Evolutionary conservation across 2,329 filamentous ascomycete genomes (phyloP).

Genomic region (Amauroascus verrucosus): DNA sequence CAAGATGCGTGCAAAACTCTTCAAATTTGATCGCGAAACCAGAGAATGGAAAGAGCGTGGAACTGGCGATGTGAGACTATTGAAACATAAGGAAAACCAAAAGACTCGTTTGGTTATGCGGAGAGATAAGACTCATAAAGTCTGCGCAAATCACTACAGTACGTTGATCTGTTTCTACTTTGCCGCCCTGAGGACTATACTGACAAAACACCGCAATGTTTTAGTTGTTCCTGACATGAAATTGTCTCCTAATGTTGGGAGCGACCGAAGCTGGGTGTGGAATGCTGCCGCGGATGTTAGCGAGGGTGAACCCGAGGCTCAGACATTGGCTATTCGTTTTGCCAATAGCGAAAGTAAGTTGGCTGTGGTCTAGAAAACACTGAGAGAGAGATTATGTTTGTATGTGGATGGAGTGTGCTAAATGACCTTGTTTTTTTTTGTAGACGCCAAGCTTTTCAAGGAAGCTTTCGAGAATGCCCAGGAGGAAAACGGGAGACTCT

Average conservation of each 20-base stretch:
- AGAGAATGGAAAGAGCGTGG: slow-evolving; percentile 99
- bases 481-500: slow-evolving; percentile 85
- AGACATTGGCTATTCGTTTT: slow-evolving; percentile 93
- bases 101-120: slow-evolving; percentile 98
- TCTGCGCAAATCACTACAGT: slow-evolving; percentile 99
- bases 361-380: neutral
- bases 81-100: slow-evolving; percentile 98
- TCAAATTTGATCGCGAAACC: slow-evolving; percentile 87
- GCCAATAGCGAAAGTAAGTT: slow-evolving; percentile 90
- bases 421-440: neutral
- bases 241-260: slow-evolving; percentile 93
- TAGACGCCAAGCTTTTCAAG: slow-evolving; percentile 95
- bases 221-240: slow-evolving; percentile 97
- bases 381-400: neutral
- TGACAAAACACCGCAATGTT: slow-evolving; percentile 16
- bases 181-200: too few relatives aligned
- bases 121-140: slow-evolving; percentile 98
- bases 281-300: slow-evolving; percentile 95
- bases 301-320: slow-evolving; percentile 92
- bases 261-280: slow-evolving; percentile 98
- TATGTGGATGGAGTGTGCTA: neutral
- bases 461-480: slow-evolving; percentile 95
- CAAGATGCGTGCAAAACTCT: slow-evolving; percentile 99
- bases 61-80: slow-evolving; percentile 86
- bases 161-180: slow-evolving; percentile 33